Evolutionary conservation across 2,329 filamentous ascomycete species (phyloP).

Genomic region (Phyllosticta citribraziliensis): DNA sequence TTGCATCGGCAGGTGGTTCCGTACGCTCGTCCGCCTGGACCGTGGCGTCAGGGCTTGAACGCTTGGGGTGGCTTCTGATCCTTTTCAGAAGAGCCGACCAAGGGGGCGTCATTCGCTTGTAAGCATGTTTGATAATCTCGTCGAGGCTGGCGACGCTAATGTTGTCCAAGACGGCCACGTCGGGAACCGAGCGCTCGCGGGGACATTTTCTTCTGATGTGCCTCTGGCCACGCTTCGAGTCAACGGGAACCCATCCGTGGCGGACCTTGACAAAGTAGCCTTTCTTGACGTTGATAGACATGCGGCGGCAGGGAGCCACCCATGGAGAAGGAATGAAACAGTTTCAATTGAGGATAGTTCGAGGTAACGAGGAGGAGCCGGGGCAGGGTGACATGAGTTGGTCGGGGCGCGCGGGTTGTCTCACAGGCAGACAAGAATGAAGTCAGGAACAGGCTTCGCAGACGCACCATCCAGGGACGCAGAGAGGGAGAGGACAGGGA

Average conservation of each 20-base stretch:
- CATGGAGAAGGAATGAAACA: slow-evolving; percentile 9
- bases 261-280: not conserved
- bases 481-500: not conserved
- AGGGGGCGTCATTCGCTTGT: not conserved
- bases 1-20: slow-evolving; percentile 9
- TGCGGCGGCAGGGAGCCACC: not conserved
- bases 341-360: slow-evolving; percentile 12
- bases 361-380: slow-evolving; percentile 4
- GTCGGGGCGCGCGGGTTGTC: not conserved
- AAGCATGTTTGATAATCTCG: not conserved
- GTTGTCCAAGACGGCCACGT: not conserved
- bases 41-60: slow-evolving; percentile 3
- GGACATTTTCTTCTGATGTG: not conserved
- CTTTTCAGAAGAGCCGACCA: slow-evolving; percentile 2
- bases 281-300: slow-evolving; percentile 1
- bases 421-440: slow-evolving; percentile 6
- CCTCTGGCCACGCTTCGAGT: not conserved
- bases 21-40: slow-evolving; percentile 1
- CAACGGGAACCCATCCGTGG: not conserved
- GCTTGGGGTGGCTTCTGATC: slow-evolving; percentile 1
- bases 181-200: not conserved
- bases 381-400: slow-evolving; percentile 2
- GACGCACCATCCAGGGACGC: slow-evolving; percentile 2
- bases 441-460: slow-evolving; percentile 7
- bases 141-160: not conserved